phyloP scores from a whole-genome alignment of 495 filamentous ascomycete species.

The Penicillium odoratum region DNA sequence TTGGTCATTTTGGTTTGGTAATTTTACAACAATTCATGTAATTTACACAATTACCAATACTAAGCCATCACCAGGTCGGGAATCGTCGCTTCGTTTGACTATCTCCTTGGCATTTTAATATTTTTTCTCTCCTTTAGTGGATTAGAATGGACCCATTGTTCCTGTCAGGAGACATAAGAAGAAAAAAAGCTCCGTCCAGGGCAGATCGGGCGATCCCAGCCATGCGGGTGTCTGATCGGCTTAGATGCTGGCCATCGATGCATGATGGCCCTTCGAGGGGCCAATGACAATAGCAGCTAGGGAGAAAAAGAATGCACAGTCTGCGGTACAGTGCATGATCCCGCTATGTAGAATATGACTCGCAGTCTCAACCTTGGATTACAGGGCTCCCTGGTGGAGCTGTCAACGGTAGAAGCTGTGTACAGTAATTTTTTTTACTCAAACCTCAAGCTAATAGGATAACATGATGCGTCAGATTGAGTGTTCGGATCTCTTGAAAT shows the following conservation, averaged over 20 bases:
- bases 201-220: slow-evolving; percentile 18
- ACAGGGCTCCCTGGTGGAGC: slow-evolving; percentile 26
- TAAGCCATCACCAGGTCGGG: background rate
- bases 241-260: slow-evolving; percentile 26
- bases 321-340: slow-evolving; percentile 13
- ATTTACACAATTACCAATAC: background rate
- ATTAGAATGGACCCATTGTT: slow-evolving; percentile 1
- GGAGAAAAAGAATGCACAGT: slow-evolving; percentile 13
- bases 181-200: slow-evolving; percentile 8
- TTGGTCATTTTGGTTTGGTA: too few species aligned
- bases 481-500: slow-evolving; percentile 2
- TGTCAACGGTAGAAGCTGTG: slow-evolving; percentile 1
- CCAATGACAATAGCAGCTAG: slow-evolving; percentile 12
- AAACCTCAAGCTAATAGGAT: slow-evolving; percentile 8
- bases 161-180: slow-evolving; percentile 2
- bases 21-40: background rate
- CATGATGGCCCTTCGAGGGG: slow-evolving; percentile 15
- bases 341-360: slow-evolving; percentile 20
- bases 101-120: slow-evolving; percentile 5
- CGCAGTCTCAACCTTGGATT: slow-evolving; percentile 25
- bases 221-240: slow-evolving; percentile 29
- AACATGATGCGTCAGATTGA: slow-evolving; percentile 15
- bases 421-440: background rate
- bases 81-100: slow-evolving; percentile 3
- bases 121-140: slow-evolving; percentile 7